Conservation (phyloP, 805 yeast genomes). For the Saturnispora besseyi region DNA sequence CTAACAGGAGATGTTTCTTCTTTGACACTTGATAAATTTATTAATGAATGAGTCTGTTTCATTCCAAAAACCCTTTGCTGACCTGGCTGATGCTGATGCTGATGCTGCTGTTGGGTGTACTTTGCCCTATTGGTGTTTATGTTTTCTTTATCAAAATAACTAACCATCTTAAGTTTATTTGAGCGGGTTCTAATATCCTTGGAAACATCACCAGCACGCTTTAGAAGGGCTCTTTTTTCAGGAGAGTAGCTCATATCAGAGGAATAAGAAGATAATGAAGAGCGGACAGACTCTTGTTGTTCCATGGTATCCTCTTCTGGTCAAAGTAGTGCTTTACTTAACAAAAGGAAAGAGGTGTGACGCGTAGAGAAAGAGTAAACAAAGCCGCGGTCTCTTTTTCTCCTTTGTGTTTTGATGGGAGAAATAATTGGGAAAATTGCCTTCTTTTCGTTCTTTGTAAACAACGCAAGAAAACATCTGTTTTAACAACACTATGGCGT, state of each 20-base stretch:
- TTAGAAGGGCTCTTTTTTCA: background rate
- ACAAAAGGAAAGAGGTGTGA: background rate
- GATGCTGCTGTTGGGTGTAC: background rate
- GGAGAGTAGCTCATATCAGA: background rate
- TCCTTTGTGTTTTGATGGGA: background rate
- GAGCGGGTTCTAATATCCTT: background rate
- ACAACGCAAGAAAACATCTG: background rate
- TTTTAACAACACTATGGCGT: conserved; percentile 1
- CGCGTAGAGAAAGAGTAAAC: background rate
- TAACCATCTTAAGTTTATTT: background rate
- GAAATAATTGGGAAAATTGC: background rate
- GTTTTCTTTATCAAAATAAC: background rate
- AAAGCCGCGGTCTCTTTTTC: background rate
- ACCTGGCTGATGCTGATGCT: background rate
- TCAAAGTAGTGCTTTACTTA: background rate
- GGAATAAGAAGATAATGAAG: background rate
- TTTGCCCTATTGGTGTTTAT: background rate
- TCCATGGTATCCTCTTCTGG: background rate
- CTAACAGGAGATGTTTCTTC: background rate
- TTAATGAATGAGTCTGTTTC: background rate
- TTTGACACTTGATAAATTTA: background rate
- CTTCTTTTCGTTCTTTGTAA: background rate
- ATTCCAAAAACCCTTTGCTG: background rate
- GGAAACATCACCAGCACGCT: background rate
- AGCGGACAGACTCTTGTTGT: background rate